phyloP scores from a whole-genome alignment of 306 rosid genomes.

The Mucuna pruriens region DNA sequence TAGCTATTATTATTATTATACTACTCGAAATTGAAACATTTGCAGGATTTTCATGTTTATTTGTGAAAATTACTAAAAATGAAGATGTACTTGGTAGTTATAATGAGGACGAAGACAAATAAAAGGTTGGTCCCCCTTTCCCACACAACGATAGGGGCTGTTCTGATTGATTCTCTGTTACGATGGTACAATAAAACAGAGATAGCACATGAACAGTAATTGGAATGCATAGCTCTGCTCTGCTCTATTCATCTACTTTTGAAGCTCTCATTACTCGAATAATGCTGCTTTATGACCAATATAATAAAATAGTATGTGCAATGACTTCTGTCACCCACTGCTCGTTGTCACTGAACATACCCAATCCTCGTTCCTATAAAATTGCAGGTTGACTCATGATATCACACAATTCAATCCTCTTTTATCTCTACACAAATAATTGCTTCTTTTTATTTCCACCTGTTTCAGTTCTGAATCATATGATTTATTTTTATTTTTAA shows the following conservation, averaged over 20 bases:
- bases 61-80: not conserved
- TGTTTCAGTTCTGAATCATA: not conserved
- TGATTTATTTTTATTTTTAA: too few relatives aligned
- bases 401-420: not conserved
- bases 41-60: not conserved
- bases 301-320: not conserved
- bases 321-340: slow-evolving; percentile 6
- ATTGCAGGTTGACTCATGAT: slow-evolving; percentile 9
- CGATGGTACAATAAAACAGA: slow-evolving; percentile 19
- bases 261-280: not conserved
- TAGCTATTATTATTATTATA: not conserved
- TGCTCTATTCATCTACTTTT: slow-evolving; percentile 8
- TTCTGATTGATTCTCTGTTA: slow-evolving; percentile 25
- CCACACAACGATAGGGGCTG: not conserved
- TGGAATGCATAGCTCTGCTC: slow-evolving; percentile 8
- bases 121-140: slow-evolving; percentile 5
- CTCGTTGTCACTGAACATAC: not conserved
- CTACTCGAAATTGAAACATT: not conserved
- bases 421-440: not conserved
- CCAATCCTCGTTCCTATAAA: slow-evolving; percentile 22
- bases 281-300: slow-evolving; percentile 7
- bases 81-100: not conserved
- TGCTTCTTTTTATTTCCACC: not conserved
- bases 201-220: slow-evolving; percentile 12
- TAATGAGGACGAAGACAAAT: not conserved